Percentiles rank a stretch among this genome's conserved stretches.
These are phyloP conservation scores for Ogataea philodendri DNA, from an alignment of 805 yeast species.

Conservation along the genomic window DNA sequence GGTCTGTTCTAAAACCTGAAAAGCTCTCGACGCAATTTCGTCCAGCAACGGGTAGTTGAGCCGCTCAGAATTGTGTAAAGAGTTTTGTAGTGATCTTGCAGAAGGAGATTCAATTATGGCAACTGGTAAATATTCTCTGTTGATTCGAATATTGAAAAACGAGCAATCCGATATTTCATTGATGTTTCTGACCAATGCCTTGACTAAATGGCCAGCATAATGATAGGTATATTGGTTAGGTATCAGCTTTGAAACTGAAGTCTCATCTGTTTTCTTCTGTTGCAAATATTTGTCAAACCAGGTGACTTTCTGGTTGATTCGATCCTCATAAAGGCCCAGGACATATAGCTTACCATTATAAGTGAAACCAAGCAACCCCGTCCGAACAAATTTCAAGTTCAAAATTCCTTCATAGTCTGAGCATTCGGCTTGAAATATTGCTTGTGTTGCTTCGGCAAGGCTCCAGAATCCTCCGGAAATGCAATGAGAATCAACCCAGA, in stretches of 20 bases:
- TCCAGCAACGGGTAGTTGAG: constrained; percentile 44
- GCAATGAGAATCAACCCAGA: constrained; percentile 96
- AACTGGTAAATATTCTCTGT: constrained; percentile 79
- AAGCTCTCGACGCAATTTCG: constrained; percentile 45
- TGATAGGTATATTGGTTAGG: constrained; percentile 50
- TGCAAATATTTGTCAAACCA: constrained; percentile 55
- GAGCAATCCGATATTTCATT: constrained; percentile 85
- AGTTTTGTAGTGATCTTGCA: constrained; percentile 14
- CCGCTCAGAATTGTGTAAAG: constrained; percentile 8
- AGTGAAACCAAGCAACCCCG: constrained; percentile 87
- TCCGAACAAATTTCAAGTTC: constrained; percentile 79
- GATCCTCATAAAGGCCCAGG: constrained; percentile 86
- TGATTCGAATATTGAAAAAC: constrained; percentile 79
- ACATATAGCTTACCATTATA: constrained; percentile 85
- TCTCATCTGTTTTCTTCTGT: constrained; percentile 12
- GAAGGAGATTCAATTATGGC: constrained; percentile 65
- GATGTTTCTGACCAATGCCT: constrained; percentile 77
- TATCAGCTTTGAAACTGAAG: constrained; percentile 1
- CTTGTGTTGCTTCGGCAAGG: constrained; percentile 60
- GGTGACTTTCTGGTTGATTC: constrained; percentile 73
- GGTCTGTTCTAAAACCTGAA: constrained; percentile 46
- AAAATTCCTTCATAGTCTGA: constrained; percentile 66
- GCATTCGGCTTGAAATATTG: constrained; percentile 80
- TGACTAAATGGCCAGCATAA: constrained; percentile 83
- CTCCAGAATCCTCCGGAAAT: constrained; percentile 90